phyloP scores from a whole-genome alignment of 768 basidiomycete genomes.

The Pisolithus albus region DNA sequence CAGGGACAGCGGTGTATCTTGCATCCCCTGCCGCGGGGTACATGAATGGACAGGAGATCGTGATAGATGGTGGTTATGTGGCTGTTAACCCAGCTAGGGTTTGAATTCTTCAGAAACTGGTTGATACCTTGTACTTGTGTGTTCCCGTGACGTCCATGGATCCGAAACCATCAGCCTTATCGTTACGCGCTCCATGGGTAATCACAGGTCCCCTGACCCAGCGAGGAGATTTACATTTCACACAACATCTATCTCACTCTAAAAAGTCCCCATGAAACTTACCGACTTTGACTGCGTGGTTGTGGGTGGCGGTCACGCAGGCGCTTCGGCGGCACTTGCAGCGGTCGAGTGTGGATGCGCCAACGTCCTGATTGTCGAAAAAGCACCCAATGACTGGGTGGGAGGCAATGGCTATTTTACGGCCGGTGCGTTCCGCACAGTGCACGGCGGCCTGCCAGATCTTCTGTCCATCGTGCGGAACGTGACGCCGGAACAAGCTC shows the following conservation, averaged over 20 bases:
- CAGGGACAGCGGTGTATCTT: constrained; percentile 70
- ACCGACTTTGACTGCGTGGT: constrained; percentile 48
- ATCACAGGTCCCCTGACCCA: too few relatives aligned
- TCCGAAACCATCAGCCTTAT: too few relatives aligned
- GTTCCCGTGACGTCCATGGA: not conserved
- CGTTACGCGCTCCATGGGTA: too few relatives aligned
- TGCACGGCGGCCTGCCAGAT: constrained; percentile 54
- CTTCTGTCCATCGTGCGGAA: constrained; percentile 49
- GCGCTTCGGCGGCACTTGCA: constrained; percentile 56
- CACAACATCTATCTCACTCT: too few relatives aligned
- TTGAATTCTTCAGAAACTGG: constrained; percentile 15
- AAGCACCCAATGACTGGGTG: constrained; percentile 55
- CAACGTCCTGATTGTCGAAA: constrained; percentile 59
- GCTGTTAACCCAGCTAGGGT: constrained; percentile 61
- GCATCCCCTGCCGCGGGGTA: constrained; percentile 68
- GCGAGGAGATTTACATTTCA: too few relatives aligned
- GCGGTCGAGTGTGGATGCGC: constrained; percentile 53
- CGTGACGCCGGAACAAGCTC: constrained; percentile 35
- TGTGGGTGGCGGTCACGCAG: constrained; percentile 62
- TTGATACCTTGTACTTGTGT: not conserved
- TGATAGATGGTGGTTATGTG: constrained; percentile 68
- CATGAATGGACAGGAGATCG: constrained; percentile 71
- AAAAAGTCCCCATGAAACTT: constrained; percentile 7
- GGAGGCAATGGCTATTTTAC: constrained; percentile 74
- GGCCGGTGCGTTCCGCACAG: constrained; percentile 60